These are phyloP conservation scores for Puccinia hordei DNA, from an alignment of 1,284 basidiomycete species.

Conservation along the genomic window DNA sequence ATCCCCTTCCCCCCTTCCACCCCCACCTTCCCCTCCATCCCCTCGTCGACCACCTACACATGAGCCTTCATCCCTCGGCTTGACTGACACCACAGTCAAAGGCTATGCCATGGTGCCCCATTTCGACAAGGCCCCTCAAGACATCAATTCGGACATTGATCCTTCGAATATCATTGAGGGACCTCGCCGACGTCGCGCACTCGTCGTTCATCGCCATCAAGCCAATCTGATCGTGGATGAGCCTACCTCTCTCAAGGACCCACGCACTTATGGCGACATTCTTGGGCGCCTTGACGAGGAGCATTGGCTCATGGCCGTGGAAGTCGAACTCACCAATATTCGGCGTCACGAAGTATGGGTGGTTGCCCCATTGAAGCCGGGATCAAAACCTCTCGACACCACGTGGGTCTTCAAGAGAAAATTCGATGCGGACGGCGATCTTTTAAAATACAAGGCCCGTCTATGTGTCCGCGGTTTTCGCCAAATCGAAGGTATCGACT, in stretches of 20 bases:
- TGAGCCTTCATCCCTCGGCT: no score
- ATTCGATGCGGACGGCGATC: no score
- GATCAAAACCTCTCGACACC: neutral
- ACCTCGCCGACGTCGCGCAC: neutral
- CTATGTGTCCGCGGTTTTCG: no score
- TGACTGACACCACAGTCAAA: neutral
- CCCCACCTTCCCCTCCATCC: neutral
- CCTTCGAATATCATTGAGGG: neutral
- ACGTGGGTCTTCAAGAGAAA: constrained; percentile 14
- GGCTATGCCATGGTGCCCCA: neutral
- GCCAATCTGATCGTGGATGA: neutral
- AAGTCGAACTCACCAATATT: no score
- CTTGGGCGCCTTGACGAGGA: neutral
- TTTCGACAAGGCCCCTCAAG: neutral
- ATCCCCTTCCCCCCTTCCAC: no score
- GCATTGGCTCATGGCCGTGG: no score
- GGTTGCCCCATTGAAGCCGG: neutral
- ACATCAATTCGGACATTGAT: neutral
- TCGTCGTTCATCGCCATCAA: no score
- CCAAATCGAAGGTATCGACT: no score
- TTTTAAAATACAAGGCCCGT: no score
- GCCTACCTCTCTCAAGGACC: neutral
- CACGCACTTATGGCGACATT: neutral
- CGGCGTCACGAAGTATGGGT: neutral
- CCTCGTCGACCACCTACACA: no score